Evolutionary conservation across 495 filamentous ascomycete genomes (phyloP).

Genomic region (Neurospora terricola): DNA sequence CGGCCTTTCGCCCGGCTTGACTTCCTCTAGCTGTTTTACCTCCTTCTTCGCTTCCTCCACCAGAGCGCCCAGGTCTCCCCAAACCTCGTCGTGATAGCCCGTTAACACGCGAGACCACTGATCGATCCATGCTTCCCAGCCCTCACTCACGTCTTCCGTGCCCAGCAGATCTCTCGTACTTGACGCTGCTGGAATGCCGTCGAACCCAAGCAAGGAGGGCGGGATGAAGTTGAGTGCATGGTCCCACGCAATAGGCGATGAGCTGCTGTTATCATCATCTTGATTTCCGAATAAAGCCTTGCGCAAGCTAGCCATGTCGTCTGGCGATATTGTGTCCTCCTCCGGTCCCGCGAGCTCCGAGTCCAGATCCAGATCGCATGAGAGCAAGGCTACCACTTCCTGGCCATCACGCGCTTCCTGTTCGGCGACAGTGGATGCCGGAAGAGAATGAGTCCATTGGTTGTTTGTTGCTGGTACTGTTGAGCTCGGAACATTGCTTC

Average conservation of each 20-base stretch:
- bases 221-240: slow-evolving; percentile 35
- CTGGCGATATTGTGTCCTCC: slow-evolving; percentile 8
- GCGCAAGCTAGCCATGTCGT: slow-evolving; percentile 20
- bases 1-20: slow-evolving; percentile 11
- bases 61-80: slow-evolving; percentile 59
- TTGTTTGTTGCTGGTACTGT: background rate
- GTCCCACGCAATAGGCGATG: slow-evolving; percentile 24
- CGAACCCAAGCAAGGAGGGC: slow-evolving; percentile 2
- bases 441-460: background rate
- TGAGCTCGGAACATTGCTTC: background rate
- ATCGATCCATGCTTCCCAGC: slow-evolving; percentile 33
- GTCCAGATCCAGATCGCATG: slow-evolving; percentile 12
- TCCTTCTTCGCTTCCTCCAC: slow-evolving; percentile 54
- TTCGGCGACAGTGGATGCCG: slow-evolving; percentile 16
- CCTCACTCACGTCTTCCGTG: slow-evolving; percentile 26
- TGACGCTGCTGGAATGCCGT: slow-evolving; percentile 1
- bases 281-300: slow-evolving; percentile 24
- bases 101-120: slow-evolving; percentile 57
- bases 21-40: slow-evolving; percentile 25
- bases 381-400: slow-evolving; percentile 34
- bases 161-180: slow-evolving; percentile 21
- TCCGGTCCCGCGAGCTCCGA: slow-evolving; percentile 8
- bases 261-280: background rate
- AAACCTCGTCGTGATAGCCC: slow-evolving; percentile 65
- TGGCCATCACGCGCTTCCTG: slow-evolving; percentile 33